phyloP scores from a whole-genome alignment of 129 eudicot genomes.

The Flaveria brownii region DNA sequence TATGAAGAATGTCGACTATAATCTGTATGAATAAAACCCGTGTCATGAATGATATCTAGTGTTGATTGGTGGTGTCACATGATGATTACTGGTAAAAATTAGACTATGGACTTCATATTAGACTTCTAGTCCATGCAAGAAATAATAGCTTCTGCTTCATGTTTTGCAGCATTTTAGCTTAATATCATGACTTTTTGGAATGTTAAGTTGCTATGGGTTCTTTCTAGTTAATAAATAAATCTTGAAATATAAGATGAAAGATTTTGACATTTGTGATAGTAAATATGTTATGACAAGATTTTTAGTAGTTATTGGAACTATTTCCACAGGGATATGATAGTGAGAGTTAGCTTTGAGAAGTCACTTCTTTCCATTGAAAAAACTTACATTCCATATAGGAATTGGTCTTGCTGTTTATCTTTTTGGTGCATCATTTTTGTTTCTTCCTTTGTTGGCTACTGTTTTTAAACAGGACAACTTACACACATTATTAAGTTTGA shows the following conservation, averaged over 20 bases:
- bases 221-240: neutral
- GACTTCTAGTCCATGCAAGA: constrained; percentile 5
- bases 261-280: constrained; percentile 5
- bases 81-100: neutral
- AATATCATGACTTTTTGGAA: neutral
- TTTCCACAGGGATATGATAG: constrained; percentile 40
- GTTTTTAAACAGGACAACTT: constrained; percentile 21
- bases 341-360: constrained; percentile 44
- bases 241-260: constrained; percentile 15
- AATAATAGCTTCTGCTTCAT: neutral
- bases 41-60: neutral
- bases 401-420: constrained; percentile 27
- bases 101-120: neutral
- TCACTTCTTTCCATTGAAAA: constrained; percentile 41
- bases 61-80: neutral
- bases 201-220: constrained; percentile 1
- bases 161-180: neutral
- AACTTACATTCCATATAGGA: constrained; percentile 35
- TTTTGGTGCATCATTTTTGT: constrained; percentile 39
- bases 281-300: constrained; percentile 20
- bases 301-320: constrained; percentile 23
- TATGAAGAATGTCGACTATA: neutral
- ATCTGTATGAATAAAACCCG: neutral
- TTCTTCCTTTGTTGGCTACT: constrained; percentile 34
- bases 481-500: constrained; percentile 12